These are phyloP conservation scores for Blumeria graminis DNA, from an alignment of 2,329 filamentous ascomycete species.

Conservation along the genomic window DNA sequence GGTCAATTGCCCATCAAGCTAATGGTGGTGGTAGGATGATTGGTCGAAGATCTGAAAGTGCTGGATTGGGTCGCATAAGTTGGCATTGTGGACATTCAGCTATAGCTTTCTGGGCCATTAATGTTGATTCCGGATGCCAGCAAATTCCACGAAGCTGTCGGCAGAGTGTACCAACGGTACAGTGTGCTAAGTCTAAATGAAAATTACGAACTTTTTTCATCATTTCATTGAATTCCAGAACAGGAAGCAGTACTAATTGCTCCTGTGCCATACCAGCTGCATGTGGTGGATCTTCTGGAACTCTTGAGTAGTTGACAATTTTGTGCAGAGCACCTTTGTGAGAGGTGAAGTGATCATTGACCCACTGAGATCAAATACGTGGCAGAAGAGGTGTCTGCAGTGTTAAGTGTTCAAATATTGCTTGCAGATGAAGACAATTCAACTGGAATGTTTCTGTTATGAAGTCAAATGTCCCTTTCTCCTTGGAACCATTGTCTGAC, in stretches of 20 bases:
- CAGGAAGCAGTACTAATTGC: not conserved
- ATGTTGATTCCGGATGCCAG: not conserved
- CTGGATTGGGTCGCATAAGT: not conserved
- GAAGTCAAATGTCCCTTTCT: no score
- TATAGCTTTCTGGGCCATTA: not conserved
- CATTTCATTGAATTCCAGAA: not conserved
- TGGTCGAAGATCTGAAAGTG: not conserved
- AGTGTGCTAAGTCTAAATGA: not conserved
- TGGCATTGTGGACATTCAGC: not conserved
- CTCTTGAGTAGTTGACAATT: not conserved
- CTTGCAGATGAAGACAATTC: no score
- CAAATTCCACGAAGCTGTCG: not conserved
- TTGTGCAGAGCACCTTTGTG: not conserved
- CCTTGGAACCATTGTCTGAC: no score
- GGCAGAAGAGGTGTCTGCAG: no score
- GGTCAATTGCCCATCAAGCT: not conserved
- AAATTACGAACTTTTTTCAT: not conserved
- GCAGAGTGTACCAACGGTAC: not conserved
- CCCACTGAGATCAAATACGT: not conserved
- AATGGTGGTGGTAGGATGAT: not conserved
- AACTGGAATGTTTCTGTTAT: no score
- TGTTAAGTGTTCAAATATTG: not conserved
- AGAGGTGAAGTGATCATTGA: not conserved
- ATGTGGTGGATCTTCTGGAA: not conserved
- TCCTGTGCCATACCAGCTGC: not conserved